Conservation (phyloP, 192 early-diverging fungal genomes). For the Linnemannia elongata region DNA sequence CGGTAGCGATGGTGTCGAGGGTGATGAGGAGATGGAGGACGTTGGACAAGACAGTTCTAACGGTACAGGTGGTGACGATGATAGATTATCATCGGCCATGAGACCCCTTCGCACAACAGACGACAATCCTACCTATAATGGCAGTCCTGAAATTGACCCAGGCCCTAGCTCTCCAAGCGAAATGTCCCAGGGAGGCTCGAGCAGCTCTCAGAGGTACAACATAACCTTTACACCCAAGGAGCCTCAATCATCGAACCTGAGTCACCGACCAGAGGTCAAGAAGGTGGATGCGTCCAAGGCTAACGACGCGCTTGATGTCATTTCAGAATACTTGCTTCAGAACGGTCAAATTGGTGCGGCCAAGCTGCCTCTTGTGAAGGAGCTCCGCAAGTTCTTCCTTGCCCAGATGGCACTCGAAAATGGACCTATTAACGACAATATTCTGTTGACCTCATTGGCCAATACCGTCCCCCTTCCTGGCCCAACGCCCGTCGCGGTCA, state of each 20-base stretch:
- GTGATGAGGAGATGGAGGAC: slow-evolving; percentile 55
- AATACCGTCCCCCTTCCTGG: background rate
- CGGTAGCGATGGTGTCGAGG: slow-evolving; percentile 41
- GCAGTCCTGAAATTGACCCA: background rate
- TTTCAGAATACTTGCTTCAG: slow-evolving; percentile 53
- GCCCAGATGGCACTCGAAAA: slow-evolving; percentile 46
- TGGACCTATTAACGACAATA: slow-evolving; percentile 11
- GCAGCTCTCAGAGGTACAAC: slow-evolving; percentile 12
- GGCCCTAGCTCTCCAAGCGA: background rate
- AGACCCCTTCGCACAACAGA: slow-evolving; percentile 5
- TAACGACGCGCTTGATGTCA: slow-evolving; percentile 52
- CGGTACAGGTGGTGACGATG: background rate
- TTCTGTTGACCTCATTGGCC: slow-evolving; percentile 7
- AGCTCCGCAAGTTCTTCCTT: slow-evolving; percentile 47
- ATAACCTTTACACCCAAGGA: slow-evolving; percentile 30
- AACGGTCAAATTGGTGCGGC: slow-evolving; percentile 53
- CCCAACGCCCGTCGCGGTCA: background rate
- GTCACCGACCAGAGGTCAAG: slow-evolving; percentile 44
- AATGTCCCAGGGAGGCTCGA: slow-evolving; percentile 5
- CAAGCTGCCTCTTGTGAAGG: slow-evolving; percentile 49
- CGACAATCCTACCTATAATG: background rate
- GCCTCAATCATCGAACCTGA: slow-evolving; percentile 21
- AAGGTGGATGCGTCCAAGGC: slow-evolving; percentile 36
- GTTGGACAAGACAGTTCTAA: slow-evolving; percentile 18
- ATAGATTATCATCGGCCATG: slow-evolving; percentile 11